Base-by-base conservation (phyloP, 768 basidiomycete genomes). In the Lyophyllum shimeji region DNA sequence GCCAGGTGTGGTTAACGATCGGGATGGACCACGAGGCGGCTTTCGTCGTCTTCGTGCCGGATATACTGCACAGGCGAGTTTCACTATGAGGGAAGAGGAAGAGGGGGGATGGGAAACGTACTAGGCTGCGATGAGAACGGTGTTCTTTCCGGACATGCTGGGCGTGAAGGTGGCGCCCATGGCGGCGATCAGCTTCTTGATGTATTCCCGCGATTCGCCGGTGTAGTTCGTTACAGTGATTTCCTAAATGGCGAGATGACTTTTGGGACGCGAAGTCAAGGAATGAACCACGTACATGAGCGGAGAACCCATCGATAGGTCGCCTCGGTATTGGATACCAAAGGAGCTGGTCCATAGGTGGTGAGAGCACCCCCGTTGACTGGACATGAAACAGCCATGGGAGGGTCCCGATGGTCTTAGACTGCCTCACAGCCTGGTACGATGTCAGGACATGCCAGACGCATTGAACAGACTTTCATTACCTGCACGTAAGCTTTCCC, bases 181-280 rank as follows among this genome's bases (percentile, higher is more conserved):
- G 4, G 82, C 71, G 5, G 72, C 72, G 49, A 98, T 90, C 15
- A 98, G 74, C 58, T 84, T 86, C 73, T 93, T 93, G 49, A 98
- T 78, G 65, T 95, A 95, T 50, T 96, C 94, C 2, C 94, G 80
- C 6, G 90, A 81, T 34, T 87, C 84, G 2, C 95, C 94, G 0
- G 90, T 89, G 67, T 95, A 96, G 65, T 95, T 95, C 0, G 93
- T 93, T 1, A 96, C 77, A 0, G 93, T 90, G 52, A 96, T 85
- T 60, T 83, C 78, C 90, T 93, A 57, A 1, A 48, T 50, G 3
- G 58, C 23, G 13, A 25, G 24, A 33, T 60, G 29, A 56, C 25
- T 29, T 18, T 43, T 24, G 18, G 43, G 45, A 55, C 47, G 52
- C 42, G 39, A 52, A 34, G 46, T 20, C 13, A 25, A 15, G 8